Evolutionary conservation across 148 eudicot genomes (phyloP).

Genomic region (Euryodendron excelsum): DNA sequence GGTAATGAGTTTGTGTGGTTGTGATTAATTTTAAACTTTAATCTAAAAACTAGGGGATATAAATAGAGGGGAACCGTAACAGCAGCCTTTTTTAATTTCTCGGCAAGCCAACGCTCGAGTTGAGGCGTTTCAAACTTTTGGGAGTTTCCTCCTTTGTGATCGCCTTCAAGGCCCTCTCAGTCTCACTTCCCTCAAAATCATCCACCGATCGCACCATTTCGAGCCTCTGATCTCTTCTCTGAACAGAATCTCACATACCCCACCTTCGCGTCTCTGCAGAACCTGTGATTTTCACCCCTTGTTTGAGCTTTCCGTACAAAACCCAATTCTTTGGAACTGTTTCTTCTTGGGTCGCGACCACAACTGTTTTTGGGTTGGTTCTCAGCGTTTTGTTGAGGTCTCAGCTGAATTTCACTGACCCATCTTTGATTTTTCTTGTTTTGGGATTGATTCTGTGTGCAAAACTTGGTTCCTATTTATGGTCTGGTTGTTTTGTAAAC

Average conservation of each 20-base stretch:
- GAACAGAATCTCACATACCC: not conserved
- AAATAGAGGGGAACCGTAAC: no score
- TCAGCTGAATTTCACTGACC: not conserved
- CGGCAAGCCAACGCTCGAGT: no score
- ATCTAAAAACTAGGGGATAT: no score
- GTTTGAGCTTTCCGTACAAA: not conserved
- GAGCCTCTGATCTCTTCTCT: not conserved
- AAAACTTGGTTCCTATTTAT: not conserved
- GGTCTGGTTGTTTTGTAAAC: not conserved
- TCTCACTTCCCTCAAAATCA: not conserved
- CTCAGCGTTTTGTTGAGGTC: not conserved
- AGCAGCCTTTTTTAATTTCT: no score
- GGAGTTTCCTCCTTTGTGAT: not conserved
- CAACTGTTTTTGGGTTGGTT: not conserved
- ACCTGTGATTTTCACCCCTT: not conserved
- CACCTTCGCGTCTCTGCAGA: not conserved
- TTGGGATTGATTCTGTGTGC: not conserved
- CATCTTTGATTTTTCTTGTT: not conserved
- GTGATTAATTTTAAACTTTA: no score
- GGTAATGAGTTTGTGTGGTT: no score
- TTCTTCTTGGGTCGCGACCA: not conserved
- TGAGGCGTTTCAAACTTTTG: not conserved
- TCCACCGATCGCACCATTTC: not conserved
- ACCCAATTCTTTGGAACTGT: not conserved
- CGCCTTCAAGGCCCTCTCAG: not conserved